Evolutionary conservation across 768 basidiomycete species (phyloP).

Genomic region (Paxillus ammoniavirescens): DNA sequence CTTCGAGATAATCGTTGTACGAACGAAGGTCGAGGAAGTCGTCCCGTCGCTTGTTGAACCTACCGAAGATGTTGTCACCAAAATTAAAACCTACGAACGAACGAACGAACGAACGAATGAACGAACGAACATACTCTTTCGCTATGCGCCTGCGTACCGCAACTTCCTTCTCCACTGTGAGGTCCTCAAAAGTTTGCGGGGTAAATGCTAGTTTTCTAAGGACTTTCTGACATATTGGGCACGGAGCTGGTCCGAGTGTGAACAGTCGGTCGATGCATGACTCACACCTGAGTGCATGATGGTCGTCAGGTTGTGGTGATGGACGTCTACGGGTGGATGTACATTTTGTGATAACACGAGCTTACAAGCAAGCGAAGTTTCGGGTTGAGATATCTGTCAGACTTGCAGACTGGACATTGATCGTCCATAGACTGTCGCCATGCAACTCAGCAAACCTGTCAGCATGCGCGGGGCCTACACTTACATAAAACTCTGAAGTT

Average conservation of each 20-base stretch:
- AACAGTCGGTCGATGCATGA: conserved; percentile 97
- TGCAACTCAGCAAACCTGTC: conserved; percentile 9
- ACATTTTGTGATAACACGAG: conserved; percentile 99
- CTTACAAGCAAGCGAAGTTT: conserved; percentile 92
- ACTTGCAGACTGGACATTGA: conserved; percentile 96
- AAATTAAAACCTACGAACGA: neutral
- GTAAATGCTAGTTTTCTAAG: conserved; percentile 93
- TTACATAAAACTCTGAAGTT: conserved; percentile 76
- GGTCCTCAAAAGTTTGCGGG: conserved; percentile 92
- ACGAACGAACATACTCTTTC: conserved; percentile 69
- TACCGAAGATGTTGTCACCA: conserved; percentile 29
- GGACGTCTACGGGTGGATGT: conserved; percentile 11
- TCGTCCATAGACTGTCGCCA: conserved; percentile 76
- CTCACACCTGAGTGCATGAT: conserved; percentile 79
- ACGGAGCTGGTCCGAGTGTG: conserved; percentile 93
- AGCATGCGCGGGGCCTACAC: conserved; percentile 24
- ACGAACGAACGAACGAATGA: no score
- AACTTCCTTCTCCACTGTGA: conserved; percentile 92
- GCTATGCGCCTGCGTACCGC: conserved; percentile 83
- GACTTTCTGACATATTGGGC: conserved; percentile 87
- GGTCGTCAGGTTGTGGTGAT: conserved; percentile 6
- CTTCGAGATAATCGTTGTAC: conserved; percentile 96
- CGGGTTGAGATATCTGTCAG: conserved; percentile 93
- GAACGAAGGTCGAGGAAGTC: conserved; percentile 79
- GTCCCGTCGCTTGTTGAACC: conserved; percentile 91